Evolutionary conservation across 371 early-diverging fungal genomes (phyloP).

Genomic region (Smittium culicis): DNA sequence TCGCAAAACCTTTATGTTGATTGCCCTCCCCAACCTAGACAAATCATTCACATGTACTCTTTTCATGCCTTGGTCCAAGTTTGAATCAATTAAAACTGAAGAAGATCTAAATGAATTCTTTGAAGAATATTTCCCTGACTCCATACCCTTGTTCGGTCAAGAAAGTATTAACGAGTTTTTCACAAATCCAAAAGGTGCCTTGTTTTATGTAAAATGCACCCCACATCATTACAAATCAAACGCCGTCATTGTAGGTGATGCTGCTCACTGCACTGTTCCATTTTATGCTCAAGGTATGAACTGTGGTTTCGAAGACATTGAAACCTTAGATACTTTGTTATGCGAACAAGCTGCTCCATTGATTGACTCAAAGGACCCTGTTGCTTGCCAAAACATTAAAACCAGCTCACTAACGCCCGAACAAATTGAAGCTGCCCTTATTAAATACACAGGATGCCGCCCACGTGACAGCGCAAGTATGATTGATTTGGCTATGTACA

Average conservation of each 20-base stretch:
- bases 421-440: constrained; percentile 42
- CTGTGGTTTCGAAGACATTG: constrained; percentile 91
- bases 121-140: constrained; percentile 62
- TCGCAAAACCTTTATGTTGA: constrained; percentile 84
- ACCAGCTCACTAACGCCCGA: constrained; percentile 15
- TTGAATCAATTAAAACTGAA: constrained; percentile 58
- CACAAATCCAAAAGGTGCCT: constrained; percentile 66
- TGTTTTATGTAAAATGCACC: constrained; percentile 72
- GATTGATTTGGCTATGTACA: constrained; percentile 84
- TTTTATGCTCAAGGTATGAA: constrained; percentile 97
- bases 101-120: constrained; percentile 60
- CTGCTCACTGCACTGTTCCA: constrained; percentile 96
- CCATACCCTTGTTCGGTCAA: constrained; percentile 64
- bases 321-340: constrained; percentile 54
- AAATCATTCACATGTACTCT: constrained; percentile 88
- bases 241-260: constrained; percentile 81
- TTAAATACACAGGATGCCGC: constrained; percentile 55
- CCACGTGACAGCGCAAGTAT: constrained; percentile 79
- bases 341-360: constrained; percentile 37
- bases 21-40: constrained; percentile 87
- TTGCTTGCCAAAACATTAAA: constrained; percentile 4
- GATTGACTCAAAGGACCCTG: constrained; percentile 17
- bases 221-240: constrained; percentile 70
- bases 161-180: constrained; percentile 61
- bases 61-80: constrained; percentile 82